Conservation (phyloP, 2,329 filamentous ascomycete genomes). For the Metarhizium rileyi region DNA sequence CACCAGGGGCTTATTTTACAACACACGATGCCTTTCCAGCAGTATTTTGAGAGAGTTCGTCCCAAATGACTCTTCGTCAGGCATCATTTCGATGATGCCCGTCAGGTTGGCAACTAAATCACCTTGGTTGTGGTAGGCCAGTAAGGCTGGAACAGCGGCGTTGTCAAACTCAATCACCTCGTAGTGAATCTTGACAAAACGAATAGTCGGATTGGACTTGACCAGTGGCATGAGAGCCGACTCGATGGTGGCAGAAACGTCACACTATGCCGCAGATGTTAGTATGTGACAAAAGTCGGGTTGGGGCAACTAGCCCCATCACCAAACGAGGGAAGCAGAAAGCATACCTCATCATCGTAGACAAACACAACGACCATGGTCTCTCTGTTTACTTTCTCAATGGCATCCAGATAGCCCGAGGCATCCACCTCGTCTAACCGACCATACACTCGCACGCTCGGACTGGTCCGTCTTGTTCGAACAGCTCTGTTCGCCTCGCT, state of each 20-base stretch:
- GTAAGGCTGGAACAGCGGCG: conserved; percentile 74
- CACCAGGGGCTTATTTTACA: conserved; percentile 24
- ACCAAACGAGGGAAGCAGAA: conserved; percentile 18
- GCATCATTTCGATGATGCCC: conserved; percentile 78
- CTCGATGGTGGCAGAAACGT: conserved; percentile 71
- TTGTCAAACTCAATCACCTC: conserved; percentile 91
- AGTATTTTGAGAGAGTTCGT: conserved; percentile 42
- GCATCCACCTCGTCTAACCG: conserved; percentile 78
- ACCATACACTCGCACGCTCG: conserved; percentile 70
- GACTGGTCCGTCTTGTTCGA: conserved; percentile 60
- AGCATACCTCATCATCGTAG: conserved; percentile 72
- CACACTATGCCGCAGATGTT: conserved; percentile 46
- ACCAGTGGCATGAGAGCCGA: conserved; percentile 69
- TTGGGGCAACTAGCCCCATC: not conserved
- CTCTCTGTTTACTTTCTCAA: conserved; percentile 76
- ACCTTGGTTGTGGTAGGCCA: conserved; percentile 79
- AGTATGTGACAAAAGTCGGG: conserved; percentile 6
- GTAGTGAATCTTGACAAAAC: conserved; percentile 86
- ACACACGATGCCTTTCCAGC: conserved; percentile 41
- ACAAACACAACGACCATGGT: conserved; percentile 90
- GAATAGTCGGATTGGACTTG: conserved; percentile 56
- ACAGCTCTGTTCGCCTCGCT: conserved; percentile 43
- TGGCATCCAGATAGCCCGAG: conserved; percentile 86
- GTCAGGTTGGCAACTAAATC: conserved; percentile 87
- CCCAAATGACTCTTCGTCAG: conserved; percentile 53